A percentile compares a stretch with the other conserved stretches of the same genome.
Conservation (phyloP, 257 asterid species). For the Parsonsia alboflavescens region DNA sequence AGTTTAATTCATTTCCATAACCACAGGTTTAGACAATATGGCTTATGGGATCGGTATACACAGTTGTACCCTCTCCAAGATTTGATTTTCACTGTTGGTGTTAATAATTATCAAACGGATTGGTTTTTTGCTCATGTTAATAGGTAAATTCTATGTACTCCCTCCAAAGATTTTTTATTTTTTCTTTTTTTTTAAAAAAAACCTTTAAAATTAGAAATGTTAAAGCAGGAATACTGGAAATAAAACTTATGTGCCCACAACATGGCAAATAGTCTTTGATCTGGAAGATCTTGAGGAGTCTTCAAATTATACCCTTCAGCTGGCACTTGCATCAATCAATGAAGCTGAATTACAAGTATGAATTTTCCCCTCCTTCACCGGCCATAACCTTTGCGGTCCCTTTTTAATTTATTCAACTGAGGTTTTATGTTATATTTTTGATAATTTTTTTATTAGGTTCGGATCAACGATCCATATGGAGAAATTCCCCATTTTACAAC, state of each 20-base stretch:
- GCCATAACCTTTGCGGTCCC: neutral
- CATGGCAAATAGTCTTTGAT: conserved; percentile 68
- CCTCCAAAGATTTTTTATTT: neutral
- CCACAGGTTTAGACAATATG: conserved; percentile 75
- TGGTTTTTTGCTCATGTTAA: conserved; percentile 91
- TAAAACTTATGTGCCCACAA: conserved; percentile 53
- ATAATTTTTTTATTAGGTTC: conserved; percentile 27
- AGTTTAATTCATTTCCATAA: neutral
- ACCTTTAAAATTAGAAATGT: no score
- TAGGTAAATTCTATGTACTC: conserved; percentile 27
- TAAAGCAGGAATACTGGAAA: conserved; percentile 48
- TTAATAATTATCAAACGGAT: conserved; percentile 42
- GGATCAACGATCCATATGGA: conserved; percentile 33
- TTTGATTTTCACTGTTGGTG: conserved; percentile 52
- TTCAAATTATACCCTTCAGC: conserved; percentile 48
- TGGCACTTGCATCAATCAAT: conserved; percentile 70
- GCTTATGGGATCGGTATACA: conserved; percentile 83
- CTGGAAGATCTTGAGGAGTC: conserved; percentile 27
- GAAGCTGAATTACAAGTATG: conserved; percentile 73
- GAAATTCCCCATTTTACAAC: conserved; percentile 37
- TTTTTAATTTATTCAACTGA: no score
- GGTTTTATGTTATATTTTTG: no score
- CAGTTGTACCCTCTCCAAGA: conserved; percentile 65
- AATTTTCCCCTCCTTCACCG: neutral
- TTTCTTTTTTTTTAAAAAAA: no score